Percentiles rank a stretch among this genome's conserved stretches.
Evolutionary conservation across 148 eudicot species (phyloP).

Genomic region (Arbutus unedo): DNA sequence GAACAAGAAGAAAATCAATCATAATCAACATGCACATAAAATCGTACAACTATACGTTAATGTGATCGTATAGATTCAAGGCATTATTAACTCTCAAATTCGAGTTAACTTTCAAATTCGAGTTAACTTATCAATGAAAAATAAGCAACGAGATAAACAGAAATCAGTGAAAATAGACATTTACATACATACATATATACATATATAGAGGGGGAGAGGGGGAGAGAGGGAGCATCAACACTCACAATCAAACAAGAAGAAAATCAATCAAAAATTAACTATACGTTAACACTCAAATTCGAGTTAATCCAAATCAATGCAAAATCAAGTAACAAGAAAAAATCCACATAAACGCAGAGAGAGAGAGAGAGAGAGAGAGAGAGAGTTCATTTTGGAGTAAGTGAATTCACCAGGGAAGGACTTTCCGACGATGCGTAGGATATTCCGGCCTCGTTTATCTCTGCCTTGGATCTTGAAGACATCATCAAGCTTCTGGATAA

Average conservation of each 20-base stretch:
- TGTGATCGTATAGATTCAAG: not conserved
- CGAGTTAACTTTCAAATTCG: not conserved
- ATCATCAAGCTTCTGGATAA: conserved; percentile 31
- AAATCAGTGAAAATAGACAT: no score
- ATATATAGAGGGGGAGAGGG: no score
- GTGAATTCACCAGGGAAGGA: conserved; percentile 45
- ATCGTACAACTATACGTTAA: not conserved
- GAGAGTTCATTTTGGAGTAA: not conserved
- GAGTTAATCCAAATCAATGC: not conserved
- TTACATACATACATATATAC: no score
- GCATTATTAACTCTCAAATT: not conserved
- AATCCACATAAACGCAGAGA: not conserved
- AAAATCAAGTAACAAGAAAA: not conserved
- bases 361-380: not conserved
- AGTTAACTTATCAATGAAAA: conserved; percentile 4
- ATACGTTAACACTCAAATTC: not conserved
- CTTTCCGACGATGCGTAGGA: conserved; percentile 55
- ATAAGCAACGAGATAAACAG: not conserved
- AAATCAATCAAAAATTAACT: no score
- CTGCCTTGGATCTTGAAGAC: conserved; percentile 52
- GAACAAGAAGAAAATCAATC: not conserved
- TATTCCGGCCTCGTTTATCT: conserved; percentile 45
- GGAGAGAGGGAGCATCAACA: no score
- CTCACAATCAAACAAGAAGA: no score
- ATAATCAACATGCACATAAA: not conserved